These are phyloP conservation scores for Fragosphaeria purpurea DNA, from an alignment of 2,329 filamentous ascomycete genomes.

Conservation along the genomic window DNA sequence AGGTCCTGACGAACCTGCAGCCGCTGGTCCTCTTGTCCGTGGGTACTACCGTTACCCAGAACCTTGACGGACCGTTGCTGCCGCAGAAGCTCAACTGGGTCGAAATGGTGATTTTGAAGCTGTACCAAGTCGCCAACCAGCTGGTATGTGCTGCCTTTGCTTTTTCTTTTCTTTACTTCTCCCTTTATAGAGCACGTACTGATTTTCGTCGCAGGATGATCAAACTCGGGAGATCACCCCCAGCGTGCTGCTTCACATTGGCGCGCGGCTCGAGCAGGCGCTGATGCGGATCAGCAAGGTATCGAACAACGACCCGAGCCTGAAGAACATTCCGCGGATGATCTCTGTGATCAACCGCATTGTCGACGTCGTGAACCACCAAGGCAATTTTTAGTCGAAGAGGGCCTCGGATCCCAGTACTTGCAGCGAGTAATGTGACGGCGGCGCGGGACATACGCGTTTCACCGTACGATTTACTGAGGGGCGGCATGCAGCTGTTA, in stretches of 20 bases:
- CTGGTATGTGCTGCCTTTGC: constrained; percentile 34
- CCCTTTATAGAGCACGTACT: neutral
- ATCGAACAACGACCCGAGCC: constrained; percentile 35
- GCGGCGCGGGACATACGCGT: too few species aligned
- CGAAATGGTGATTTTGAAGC: constrained; percentile 46
- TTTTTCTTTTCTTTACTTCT: neutral
- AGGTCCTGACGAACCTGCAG: constrained; percentile 46
- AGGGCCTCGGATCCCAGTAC: too few species aligned
- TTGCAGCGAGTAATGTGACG: too few species aligned
- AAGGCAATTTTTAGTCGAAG: too few species aligned
- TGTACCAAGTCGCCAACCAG: constrained; percentile 36
- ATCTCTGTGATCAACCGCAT: constrained; percentile 25
- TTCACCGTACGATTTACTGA: too few species aligned
- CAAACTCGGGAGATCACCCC: constrained; percentile 46
- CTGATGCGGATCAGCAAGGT: constrained; percentile 39
- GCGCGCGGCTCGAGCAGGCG: constrained; percentile 41
- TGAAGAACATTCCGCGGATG: constrained; percentile 38
- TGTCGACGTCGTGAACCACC: constrained; percentile 12
- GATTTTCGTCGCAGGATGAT: constrained; percentile 30
- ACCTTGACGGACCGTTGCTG: constrained; percentile 43
- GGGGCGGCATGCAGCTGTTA: too few species aligned
- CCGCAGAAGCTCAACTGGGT: constrained; percentile 50
- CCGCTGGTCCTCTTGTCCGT: constrained; percentile 55
- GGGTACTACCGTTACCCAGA: constrained; percentile 52
- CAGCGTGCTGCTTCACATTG: constrained; percentile 45